Evolutionary conservation across 1,139 yeast species (phyloP), one percentile per base, ranked within the genome.

Genomic region (Protomyces macrosporus): DNA sequence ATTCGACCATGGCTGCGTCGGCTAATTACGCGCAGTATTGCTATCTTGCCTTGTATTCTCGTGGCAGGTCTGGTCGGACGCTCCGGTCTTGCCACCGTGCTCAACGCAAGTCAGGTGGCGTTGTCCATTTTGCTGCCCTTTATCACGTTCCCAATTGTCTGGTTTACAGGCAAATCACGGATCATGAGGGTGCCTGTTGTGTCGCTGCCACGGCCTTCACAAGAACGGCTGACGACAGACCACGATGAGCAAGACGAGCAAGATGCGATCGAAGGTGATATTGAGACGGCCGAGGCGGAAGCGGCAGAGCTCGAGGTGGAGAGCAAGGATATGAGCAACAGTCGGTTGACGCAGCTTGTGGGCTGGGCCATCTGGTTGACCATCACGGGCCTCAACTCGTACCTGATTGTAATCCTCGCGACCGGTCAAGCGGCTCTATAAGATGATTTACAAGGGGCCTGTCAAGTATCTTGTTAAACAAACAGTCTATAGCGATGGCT

Each of bases 31-130:
- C 81, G 98, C 70, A 81, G 85, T 6, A 78, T 93, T 45, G 97
- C 98, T 0, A 87, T 93, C 59, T 80, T 88, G 1, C 98, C 98
- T 1, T 93, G 98, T 76, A 77, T 93, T 34, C 75, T 87, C 50
- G 96, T 90, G 45, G 90, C 95, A 2, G 70, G 84, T 5, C 78
- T 83, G 6, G 82, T 90, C 65, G 98, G 98, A 3, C 82, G 96
- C 67, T 87, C 84, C 71, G 98, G 98, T 1, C 79, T 93, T 65
- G 85, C 93, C 33, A 82, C 81, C 62, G 88, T 90, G 10, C 79
- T 93, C 69, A 93, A 93, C 71, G 85, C 86, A 9, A 85, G 93
- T 66, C 98, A 93, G 74, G 98, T 93, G 34, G 89, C 89, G 9
- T 79, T 93, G 52, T 87, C 96, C 3, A 75, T 93, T 67, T 81